Base-by-base conservation (phyloP, 1,284 basidiomycete species). In the Puccinia coronata region DNA sequence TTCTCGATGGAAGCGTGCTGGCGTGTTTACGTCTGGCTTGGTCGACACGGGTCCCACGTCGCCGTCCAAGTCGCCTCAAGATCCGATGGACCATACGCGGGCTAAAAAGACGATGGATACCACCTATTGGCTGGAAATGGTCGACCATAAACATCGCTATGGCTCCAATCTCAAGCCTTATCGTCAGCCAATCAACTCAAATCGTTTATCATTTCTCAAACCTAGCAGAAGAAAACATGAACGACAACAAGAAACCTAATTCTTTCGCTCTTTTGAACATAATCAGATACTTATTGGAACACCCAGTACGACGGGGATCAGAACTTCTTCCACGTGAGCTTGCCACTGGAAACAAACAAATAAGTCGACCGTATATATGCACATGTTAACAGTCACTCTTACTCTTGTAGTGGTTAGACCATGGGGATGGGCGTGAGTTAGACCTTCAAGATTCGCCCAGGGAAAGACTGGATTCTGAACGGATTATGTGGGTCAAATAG, bases 71-170 rank as follows among this genome's bases (percentile, higher is more conserved):
- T 28, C 49, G 20, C 47, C 43, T 39, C 39, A 31, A 6, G 18
- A 63, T 80, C 57, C 80, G 43, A 49, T 31, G 63, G n/a, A 77
- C 79, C 25, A 80, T 82, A 41, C 82, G 82, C 57, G 57, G 57
- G 16, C 43, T 12, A 75, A 41, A 20, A 84, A 85, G 75, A 57
- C 76, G 34, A 84, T 85, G 83, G 82, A 84, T 61, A 47, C 41
- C 25, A 81, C 80, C 67, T 84, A 83, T 55, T 83, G 82, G 82
- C 85, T 91, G 16, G 91, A 92, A 84, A 87, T 92, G 82, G 89
- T 92, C 57, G 91, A 92, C 84, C 89, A 89, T n/a, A 91, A 92
- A 84, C 91, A 91, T 84, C 88, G 91, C 51, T 92, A 92, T 87
- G 91, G 90, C 6, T 89, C 90, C 39, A 91, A 91, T 85, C 86